Evolutionary conservation across 352 stramenopile genomes (phyloP).

Genomic region (Pythium pyrilobum): DNA sequence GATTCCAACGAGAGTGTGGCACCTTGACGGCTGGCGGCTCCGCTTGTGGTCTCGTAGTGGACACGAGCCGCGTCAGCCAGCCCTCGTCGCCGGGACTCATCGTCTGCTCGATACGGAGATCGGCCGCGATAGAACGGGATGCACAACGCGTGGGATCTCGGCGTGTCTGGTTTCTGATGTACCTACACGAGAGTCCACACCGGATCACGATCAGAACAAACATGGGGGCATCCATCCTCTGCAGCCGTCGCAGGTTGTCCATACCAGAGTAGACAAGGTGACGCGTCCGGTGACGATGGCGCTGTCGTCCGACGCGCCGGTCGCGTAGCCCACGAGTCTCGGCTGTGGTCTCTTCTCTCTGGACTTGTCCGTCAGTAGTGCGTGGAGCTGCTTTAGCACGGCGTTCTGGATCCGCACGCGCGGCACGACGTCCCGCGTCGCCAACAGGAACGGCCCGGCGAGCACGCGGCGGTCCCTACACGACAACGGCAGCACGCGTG

Average conservation of each 20-base stretch:
- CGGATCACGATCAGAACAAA: not conserved
- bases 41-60: constrained; percentile 6
- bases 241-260: no score
- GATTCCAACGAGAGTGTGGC: not conserved
- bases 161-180: constrained; percentile 2
- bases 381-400: constrained; percentile 49
- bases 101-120: not conserved
- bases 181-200: not conserved
- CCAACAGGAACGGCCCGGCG: constrained; percentile 29
- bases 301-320: not conserved
- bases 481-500: not conserved
- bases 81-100: not conserved
- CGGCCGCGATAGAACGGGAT: not conserved
- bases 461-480: constrained; percentile 60
- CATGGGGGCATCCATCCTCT: no score
- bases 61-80: not conserved
- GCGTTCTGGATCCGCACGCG: constrained; percentile 34
- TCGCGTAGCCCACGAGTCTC: constrained; percentile 28
- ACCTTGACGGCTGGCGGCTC: not conserved
- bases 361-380: constrained; percentile 12
- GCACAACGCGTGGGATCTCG: not conserved
- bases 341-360: not conserved
- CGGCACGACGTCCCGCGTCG: constrained; percentile 40
- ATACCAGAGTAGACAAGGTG: constrained; percentile 6
- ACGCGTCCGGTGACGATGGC: not conserved